phyloP scores from a whole-genome alignment of 345 rosid species.

The Eucalyptus leucophloia region DNA sequence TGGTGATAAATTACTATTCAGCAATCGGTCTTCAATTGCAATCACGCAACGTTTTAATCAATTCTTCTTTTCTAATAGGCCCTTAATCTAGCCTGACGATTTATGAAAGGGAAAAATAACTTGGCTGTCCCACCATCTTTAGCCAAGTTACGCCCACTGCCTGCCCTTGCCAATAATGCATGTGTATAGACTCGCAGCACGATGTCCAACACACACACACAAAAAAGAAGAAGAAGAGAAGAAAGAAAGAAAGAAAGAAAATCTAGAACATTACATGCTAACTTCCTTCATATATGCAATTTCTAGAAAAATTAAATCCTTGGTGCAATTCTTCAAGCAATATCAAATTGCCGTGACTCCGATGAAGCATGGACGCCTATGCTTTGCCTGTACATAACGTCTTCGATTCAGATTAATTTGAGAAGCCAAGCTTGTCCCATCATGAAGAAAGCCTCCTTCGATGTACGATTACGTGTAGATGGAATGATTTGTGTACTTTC shows the following conservation, averaged over 20 bases:
- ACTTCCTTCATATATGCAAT: not conserved
- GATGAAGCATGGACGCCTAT: not conserved
- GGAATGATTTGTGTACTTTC: not conserved
- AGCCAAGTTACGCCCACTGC: not conserved
- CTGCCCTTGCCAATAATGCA: not conserved
- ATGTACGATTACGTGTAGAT: not conserved
- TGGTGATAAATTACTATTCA: not conserved
- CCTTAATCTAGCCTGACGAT: not conserved
- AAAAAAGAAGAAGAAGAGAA: no score
- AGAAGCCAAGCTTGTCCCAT: not conserved
- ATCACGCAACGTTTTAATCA: not conserved
- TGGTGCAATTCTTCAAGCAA: not conserved
- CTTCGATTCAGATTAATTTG: not conserved
- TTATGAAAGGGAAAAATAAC: not conserved
- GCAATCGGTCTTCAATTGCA: not conserved
- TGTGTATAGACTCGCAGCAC: not conserved
- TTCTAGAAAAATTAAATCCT: not conserved
- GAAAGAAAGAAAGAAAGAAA: no score
- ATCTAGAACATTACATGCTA: not conserved
- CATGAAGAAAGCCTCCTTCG: not conserved
- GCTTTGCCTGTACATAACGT: not conserved
- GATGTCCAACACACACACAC: not conserved
- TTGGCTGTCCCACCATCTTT: not conserved
- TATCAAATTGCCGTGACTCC: not conserved
- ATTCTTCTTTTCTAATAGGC: not conserved